Evolutionary conservation across 1,284 basidiomycete genomes (phyloP).

Genomic region (Moesziomyces globuligerus): DNA sequence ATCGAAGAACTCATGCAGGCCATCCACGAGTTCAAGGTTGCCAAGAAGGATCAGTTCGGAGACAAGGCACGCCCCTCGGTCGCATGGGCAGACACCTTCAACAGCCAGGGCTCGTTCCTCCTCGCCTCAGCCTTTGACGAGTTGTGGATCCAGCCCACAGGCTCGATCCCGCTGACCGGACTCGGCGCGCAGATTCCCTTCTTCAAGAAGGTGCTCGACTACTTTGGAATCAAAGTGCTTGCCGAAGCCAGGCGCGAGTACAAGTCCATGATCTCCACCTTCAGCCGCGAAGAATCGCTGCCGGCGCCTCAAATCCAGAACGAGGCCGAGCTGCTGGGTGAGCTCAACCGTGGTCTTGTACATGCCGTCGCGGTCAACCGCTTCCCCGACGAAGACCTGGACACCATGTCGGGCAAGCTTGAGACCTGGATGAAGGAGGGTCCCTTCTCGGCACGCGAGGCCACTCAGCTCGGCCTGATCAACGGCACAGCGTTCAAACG

Average conservation of each 20-base stretch:
- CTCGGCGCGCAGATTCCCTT: conserved; percentile 59
- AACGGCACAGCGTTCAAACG: conserved; percentile 66
- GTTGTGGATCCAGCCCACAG: conserved; percentile 69
- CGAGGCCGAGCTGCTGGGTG: conserved; percentile 61
- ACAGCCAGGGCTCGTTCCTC: conserved; percentile 67
- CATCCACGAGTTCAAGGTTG: conserved; percentile 66
- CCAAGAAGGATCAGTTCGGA: conserved; percentile 66
- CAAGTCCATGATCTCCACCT: conserved; percentile 66
- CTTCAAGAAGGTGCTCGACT: conserved; percentile 66
- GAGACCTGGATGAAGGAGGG: conserved; percentile 64
- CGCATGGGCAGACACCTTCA: conserved; percentile 69
- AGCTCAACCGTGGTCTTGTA: conserved; percentile 56
- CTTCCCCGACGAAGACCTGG: conserved; percentile 45
- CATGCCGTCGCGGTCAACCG: conserved; percentile 56
- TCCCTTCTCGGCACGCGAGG: conserved; percentile 67
- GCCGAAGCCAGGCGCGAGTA: conserved; percentile 69
- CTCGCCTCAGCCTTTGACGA: conserved; percentile 68
- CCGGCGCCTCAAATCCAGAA: conserved; percentile 56
- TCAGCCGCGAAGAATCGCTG: conserved; percentile 54
- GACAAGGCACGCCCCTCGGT: conserved; percentile 59
- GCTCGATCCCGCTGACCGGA: conserved; percentile 68
- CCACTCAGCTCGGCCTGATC: conserved; percentile 65
- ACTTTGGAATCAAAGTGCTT: conserved; percentile 68
- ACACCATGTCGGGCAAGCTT: conserved; percentile 57
- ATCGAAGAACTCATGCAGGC: conserved; percentile 69